phyloP scores from a whole-genome alignment of 2,329 filamentous ascomycete species.

The Fusarium sp. region DNA sequence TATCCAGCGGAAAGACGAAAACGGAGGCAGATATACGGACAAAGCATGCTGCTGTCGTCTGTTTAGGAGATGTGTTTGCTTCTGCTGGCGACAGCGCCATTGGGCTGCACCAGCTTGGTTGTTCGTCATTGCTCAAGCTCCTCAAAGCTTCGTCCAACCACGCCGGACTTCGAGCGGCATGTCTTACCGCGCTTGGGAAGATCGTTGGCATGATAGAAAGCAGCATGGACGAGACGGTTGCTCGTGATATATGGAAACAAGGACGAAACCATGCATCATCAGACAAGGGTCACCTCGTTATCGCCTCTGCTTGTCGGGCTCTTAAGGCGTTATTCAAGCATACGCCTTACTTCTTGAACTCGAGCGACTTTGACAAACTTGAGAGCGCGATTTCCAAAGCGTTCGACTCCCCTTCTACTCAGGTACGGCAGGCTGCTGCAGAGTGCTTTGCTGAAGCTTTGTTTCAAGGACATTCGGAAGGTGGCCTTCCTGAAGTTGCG shows the following conservation, averaged over 20 bases:
- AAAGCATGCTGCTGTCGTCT: constrained; percentile 89
- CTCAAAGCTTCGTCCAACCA: constrained; percentile 83
- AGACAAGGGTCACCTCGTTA: constrained; percentile 86
- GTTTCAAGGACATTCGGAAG: constrained; percentile 76
- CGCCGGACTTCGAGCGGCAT: constrained; percentile 82
- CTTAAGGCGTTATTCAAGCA: constrained; percentile 77
- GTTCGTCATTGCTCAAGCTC: constrained; percentile 78
- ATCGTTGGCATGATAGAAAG: constrained; percentile 78
- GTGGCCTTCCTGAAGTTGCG: constrained; percentile 61
- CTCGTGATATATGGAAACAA: constrained; percentile 95
- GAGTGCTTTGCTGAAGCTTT: constrained; percentile 86
- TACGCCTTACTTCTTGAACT: constrained; percentile 87
- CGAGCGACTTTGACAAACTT: constrained; percentile 89
- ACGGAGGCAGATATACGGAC: constrained; percentile 79
- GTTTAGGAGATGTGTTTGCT: constrained; percentile 88
- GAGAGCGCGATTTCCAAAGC: constrained; percentile 86
- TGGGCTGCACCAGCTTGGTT: constrained; percentile 80
- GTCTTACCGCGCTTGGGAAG: constrained; percentile 80
- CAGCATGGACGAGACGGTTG: constrained; percentile 84
- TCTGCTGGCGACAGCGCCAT: constrained; percentile 95
- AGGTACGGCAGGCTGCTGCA: constrained; percentile 86
- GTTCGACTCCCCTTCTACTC: constrained; percentile 79
- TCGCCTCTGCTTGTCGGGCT: constrained; percentile 82
- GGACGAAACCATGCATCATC: constrained; percentile 77
- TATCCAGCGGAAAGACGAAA: constrained; percentile 79